Base-by-base conservation (phyloP, 345 rosid genomes). In the Salix arbutifolia region DNA sequence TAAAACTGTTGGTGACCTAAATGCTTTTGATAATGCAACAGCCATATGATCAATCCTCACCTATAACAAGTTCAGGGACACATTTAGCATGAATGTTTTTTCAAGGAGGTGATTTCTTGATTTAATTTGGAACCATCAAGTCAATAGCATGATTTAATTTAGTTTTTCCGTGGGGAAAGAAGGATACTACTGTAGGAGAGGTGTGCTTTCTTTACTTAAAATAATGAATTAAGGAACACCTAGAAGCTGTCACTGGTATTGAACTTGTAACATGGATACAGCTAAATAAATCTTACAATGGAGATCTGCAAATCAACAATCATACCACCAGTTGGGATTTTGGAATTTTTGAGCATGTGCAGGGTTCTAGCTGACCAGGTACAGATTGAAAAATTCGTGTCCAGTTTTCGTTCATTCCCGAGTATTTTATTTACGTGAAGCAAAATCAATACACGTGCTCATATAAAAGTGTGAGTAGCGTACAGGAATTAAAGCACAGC, bases 311-410 rank as follows among this genome's bases (percentile, higher is more conserved):
- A 90, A 81, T 91, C 94, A 38, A 69, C 87, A 4, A 46, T 69
- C 74, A 92, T 93, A 71, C 92, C 99, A 16, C 83, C 91, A 12
- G 94, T 86, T 69, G 97, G 91, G 78, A 86, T 83, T 75, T 53
- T 85, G 70, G 97, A 93, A 71, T 91, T 96, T 75, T 70, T 74
- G 50, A 88, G 86, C 65, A 91, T 96, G 97, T 91, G 97, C 82
- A 77, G 86, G 67, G 97, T 88, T 70, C 88, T 96, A 73, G 87
- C 83, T 73, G 99, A 93, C 76, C 97, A 93, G 95, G 99, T 93
- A 89, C 74, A 71, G 25, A 62, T 31, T 53, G 44, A 8, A 75
- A 8, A 19, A n/a, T 28, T 9, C 9, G 1, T 7, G 25, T 35
- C 21, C 19, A 30, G 30, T 44, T 35, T 70, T 17, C 69, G 33